These are phyloP conservation scores for Solanum clarkiae DNA, from an alignment of 257 asterid species.

Conservation along the genomic window DNA sequence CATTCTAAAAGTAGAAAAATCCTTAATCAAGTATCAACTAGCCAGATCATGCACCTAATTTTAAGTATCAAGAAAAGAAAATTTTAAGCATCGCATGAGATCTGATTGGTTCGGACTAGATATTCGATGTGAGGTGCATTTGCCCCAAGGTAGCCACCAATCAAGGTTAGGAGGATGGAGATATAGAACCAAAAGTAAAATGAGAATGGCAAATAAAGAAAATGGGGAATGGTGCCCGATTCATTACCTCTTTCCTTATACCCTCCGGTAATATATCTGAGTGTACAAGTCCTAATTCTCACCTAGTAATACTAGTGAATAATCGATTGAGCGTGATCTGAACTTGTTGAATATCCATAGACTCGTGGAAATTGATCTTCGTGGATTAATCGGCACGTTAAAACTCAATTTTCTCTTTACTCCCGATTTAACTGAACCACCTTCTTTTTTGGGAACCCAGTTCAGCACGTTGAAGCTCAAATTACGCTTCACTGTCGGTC, in stretches of 20 bases:
- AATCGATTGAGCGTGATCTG: slow-evolving; percentile 87
- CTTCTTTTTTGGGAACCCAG: slow-evolving; percentile 3
- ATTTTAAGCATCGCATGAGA: too few relatives aligned
- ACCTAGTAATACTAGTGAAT: slow-evolving; percentile 60
- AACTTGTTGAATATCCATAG: slow-evolving; percentile 31
- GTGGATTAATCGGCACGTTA: slow-evolving; percentile 9
- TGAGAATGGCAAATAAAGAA: too few relatives aligned
- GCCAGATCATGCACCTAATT: too few relatives aligned
- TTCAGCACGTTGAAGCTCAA: slow-evolving; percentile 14
- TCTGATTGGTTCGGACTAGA: too few relatives aligned
- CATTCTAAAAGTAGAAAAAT: background rate
- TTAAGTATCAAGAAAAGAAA: too few relatives aligned
- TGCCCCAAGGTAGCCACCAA: too few relatives aligned
- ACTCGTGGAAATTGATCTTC: slow-evolving; percentile 34
- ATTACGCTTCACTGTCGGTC: slow-evolving; percentile 10
- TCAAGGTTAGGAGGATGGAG: too few relatives aligned
- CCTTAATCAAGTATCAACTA: background rate
- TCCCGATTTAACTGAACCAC: background rate
- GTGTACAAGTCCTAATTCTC: slow-evolving; percentile 57
- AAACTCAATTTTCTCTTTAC: slow-evolving; percentile 3
- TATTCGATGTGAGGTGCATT: too few relatives aligned
- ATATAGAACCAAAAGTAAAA: too few relatives aligned
- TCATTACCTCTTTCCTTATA: slow-evolving; percentile 60
- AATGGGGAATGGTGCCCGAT: slow-evolving; percentile 28
- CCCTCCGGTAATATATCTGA: slow-evolving; percentile 37